Conservation (phyloP, 2,329 filamentous ascomycete species). For the Ascochyta koolunga region DNA sequence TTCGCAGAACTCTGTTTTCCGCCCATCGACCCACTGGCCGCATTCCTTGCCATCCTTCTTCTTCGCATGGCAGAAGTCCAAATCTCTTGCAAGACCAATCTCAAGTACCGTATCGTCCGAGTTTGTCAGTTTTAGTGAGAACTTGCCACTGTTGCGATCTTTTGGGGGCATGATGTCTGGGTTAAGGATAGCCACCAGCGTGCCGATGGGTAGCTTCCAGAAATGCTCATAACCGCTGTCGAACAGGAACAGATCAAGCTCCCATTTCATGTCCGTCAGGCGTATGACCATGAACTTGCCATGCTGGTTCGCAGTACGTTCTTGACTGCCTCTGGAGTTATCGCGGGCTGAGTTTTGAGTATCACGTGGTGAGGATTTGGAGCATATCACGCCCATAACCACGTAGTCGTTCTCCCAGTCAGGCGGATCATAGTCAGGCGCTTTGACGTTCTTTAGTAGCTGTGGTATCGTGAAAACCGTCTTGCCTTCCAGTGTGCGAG, state of each 20-base stretch:
- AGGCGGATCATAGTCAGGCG: conserved; percentile 77
- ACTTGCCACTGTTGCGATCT: conserved; percentile 78
- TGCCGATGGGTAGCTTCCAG: conserved; percentile 93
- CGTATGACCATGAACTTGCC: conserved; percentile 94
- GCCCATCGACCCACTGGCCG: conserved; percentile 82
- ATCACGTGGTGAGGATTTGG: conserved; percentile 80
- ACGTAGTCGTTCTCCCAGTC: conserved; percentile 90
- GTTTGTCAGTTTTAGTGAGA: conserved; percentile 83
- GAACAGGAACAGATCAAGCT: conserved; percentile 91
- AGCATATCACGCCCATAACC: conserved; percentile 83
- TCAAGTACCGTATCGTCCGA: conserved; percentile 90
- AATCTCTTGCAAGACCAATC: conserved; percentile 80
- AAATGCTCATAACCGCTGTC: conserved; percentile 88
- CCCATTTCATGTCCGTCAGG: conserved; percentile 86
- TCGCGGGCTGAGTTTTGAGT: conserved; percentile 57
- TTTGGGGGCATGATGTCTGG: conserved; percentile 89
- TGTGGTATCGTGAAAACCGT: conserved; percentile 80
- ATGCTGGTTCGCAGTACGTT: conserved; percentile 61
- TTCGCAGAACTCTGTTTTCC: conserved; percentile 89
- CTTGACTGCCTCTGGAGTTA: conserved; percentile 50
- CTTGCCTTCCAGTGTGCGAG: conserved; percentile 78
- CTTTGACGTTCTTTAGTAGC: conserved; percentile 79
- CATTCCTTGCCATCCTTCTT: conserved; percentile 86
- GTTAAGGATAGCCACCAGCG: conserved; percentile 89
- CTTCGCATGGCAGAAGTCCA: conserved; percentile 85